Evolutionary conservation across 345 rosid species (phyloP), one percentile per base, ranked within the genome.

Genomic region (Salix dunnii): DNA sequence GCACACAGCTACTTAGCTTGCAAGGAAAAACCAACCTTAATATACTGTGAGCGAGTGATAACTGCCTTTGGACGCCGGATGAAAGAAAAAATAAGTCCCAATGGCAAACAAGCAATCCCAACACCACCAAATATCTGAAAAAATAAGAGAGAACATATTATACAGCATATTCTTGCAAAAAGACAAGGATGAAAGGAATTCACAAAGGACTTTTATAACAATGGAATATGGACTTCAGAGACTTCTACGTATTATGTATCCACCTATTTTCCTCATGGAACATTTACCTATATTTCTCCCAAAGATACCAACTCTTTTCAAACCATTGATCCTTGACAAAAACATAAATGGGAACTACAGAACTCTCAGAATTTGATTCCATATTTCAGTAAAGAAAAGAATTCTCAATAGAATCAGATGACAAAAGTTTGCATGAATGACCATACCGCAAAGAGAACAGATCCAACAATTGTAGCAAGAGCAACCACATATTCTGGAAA

Each of bases 401-500:
- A 62, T 51, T 46, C 31, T 16, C 53, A 68, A 20, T 31, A 62
- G 33, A 70, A 58, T 5, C 18, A 35, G 48, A 69, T 46, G 66
- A 23, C 21, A 28, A 78, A 48, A 42, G 43, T 73, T 63, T 58
- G 75, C 28, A 79, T 62, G 40, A 69, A 80, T 62, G 61, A 27
- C 36, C 85, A 76, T 90, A 93, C 97, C 87, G 97, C 75, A 83
- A 95, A 95, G 80, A 95, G 99, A 49, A 95, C 97, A 51, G 99
- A 95, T 72, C 99, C 99, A 76, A 90, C 97, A 71, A 95, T 88
- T 31, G 99, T 95, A 68, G 97, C 93, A 69, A 95, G 96, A 85
- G 99, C 99, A 83, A 95, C 99, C 77, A 95, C 92, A 82, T 95
- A 95, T 93, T 95, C 97, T 64, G 97, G 99, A 75, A 95, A 93